phyloP scores from a whole-genome alignment of 352 stramenopile species.

The Pythium sukuiense region DNA sequence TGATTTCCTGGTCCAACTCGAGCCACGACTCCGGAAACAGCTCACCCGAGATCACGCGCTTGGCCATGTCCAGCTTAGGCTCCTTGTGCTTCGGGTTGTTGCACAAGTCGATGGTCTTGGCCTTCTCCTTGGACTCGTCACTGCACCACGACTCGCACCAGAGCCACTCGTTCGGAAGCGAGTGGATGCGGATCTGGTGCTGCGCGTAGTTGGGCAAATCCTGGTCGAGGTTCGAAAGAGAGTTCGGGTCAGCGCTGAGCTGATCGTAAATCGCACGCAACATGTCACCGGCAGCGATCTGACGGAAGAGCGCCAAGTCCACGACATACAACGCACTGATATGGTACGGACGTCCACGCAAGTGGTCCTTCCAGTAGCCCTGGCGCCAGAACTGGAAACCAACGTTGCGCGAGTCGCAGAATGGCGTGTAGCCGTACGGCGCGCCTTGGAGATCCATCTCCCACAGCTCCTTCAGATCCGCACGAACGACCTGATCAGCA shows the following conservation, averaged over 20 bases:
- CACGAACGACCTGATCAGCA: conserved; percentile 98
- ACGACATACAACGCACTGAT: conserved; percentile 99
- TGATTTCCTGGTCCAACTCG: conserved; percentile 97
- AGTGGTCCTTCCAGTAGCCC: conserved; percentile 98
- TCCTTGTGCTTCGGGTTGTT: conserved; percentile 99
- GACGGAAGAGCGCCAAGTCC: conserved; percentile 95
- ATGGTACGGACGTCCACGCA: conserved; percentile 97
- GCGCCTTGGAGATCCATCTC: conserved; percentile 97
- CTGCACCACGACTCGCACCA: conserved; percentile 99
- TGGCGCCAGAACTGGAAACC: conserved; percentile 99
- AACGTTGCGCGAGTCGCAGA: conserved; percentile 97
- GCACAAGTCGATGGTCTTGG: conserved; percentile 99
- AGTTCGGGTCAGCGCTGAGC: conserved; percentile 97
- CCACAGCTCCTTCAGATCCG: conserved; percentile 98
- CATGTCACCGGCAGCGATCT: conserved; percentile 94
- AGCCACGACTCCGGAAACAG: conserved; percentile 98
- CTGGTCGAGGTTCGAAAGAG: conserved; percentile 98
- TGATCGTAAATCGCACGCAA: conserved; percentile 96
- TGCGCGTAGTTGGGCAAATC: conserved; percentile 99
- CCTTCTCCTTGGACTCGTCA: conserved; percentile 95
- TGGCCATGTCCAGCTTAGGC: conserved; percentile 99
- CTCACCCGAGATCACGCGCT: conserved; percentile 96
- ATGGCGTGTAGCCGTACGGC: conserved; percentile 98
- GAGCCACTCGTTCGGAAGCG: conserved; percentile 97
- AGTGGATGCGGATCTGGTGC: conserved; percentile 96